Evolutionary conservation across 2,329 filamentous ascomycete genomes (phyloP), one percentile per base, ranked within the genome.

Genomic region (Cucurbitaria berberidis): DNA sequence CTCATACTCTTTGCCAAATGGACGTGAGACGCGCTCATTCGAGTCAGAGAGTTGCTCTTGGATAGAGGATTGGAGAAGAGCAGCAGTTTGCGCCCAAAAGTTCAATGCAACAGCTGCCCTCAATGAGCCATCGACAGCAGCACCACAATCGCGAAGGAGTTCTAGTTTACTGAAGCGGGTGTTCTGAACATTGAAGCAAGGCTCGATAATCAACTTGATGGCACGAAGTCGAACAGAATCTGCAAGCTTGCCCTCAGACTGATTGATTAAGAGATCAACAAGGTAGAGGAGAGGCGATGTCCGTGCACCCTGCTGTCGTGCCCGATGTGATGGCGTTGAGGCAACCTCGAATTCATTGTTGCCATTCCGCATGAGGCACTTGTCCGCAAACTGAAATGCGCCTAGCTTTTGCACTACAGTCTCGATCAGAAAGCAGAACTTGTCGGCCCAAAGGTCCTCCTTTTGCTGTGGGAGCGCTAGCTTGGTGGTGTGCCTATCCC

Each of bases 1-100:
- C 8, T 89, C 86, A 59, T 90, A 92, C 50, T 91, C 87, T 10
- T 86, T 84, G 13, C 88, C 85, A 48, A 87, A 71, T 30, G 84
- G 77, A 27, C 67, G 59, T 6, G 67, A 64, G 13, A 52, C 56
- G 9, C 57, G 66, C 26, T 69, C 68, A 15, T 58, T 65, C 1
- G 63, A 50, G 41, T 69, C 62, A 2, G 61, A 51, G 3, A 55
- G 26, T 19, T 61, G 54, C 24, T 68, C 64, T 26, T 65, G 46
- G n/a, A 75, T 32, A 8, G 66, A 70, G 3, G 53, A 24, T 27
- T 63, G 62, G 2, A 68, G 45, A 10, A 70, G 43, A 5, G 47
- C 32, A 7, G 59, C 66, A 11, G 70, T 58, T n/a, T 59, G 62
- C 1, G 55, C 53, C 70, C 72, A 74, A 50, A 75, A 72, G 11